Evolutionary conservation across 805 yeast genomes (phyloP).

Genomic region (Wickerhamomyces rabaulensis): DNA sequence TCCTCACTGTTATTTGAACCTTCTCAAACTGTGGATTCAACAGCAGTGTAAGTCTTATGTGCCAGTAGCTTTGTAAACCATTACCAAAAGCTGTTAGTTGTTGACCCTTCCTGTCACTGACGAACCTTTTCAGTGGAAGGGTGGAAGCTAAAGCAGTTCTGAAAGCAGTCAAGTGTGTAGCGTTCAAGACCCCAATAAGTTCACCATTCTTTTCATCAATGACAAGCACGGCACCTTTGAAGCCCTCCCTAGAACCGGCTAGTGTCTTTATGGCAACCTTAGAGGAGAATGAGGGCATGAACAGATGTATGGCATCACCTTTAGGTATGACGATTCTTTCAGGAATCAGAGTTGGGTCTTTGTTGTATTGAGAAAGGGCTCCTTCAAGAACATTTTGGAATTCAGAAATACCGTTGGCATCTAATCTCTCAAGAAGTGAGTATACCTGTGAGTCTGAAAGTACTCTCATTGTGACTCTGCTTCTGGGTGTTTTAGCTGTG

Average conservation of each 20-base stretch:
- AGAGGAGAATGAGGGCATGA: slow-evolving; percentile 61
- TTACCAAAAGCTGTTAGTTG: slow-evolving; percentile 46
- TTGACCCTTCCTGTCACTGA: slow-evolving; percentile 18
- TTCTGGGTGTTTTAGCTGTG: not conserved
- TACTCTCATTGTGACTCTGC: slow-evolving; percentile 28
- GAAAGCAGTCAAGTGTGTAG: slow-evolving; percentile 56
- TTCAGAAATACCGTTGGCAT: slow-evolving; percentile 20
- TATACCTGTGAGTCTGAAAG: slow-evolving; percentile 28
- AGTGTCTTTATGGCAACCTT: slow-evolving; percentile 56
- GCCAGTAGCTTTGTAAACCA: slow-evolving; percentile 67
- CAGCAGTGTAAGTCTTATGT: slow-evolving; percentile 37
- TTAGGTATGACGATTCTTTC: slow-evolving; percentile 44
- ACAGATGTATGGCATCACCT: slow-evolving; percentile 42
- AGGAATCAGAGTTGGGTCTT: slow-evolving; percentile 45
- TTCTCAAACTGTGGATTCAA: slow-evolving; percentile 35
- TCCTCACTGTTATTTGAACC: slow-evolving; percentile 44
- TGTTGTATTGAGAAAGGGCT: slow-evolving; percentile 37
- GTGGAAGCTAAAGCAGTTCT: slow-evolving; percentile 59
- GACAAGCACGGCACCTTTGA: slow-evolving; percentile 51
- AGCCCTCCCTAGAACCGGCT: slow-evolving; percentile 53
- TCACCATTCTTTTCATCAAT: slow-evolving; percentile 47
- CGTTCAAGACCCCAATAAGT: slow-evolving; percentile 49
- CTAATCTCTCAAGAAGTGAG: slow-evolving; percentile 25
- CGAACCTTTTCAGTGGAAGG: slow-evolving; percentile 37
- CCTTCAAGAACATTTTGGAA: slow-evolving; percentile 33